These are phyloP conservation scores for Syzygium aqueum DNA, from an alignment of 345 rosid species.

Conservation along the genomic window DNA sequence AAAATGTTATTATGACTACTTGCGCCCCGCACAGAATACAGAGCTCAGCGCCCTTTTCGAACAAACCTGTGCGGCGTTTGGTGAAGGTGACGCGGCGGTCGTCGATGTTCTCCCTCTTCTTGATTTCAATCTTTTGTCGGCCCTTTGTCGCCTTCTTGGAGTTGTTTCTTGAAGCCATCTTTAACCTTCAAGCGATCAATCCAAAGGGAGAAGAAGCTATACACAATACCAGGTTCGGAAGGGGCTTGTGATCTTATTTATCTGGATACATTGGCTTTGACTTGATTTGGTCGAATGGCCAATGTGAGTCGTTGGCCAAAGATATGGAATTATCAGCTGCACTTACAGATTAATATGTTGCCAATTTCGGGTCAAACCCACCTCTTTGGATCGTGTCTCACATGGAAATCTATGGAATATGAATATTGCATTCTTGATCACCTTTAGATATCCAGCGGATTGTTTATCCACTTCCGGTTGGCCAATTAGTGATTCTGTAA, in stretches of 20 bases:
- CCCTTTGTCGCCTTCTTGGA: not conserved
- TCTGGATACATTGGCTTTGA: not conserved
- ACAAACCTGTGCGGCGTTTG: slow-evolving; percentile 1
- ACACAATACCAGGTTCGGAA: not conserved
- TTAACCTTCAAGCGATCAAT: not conserved
- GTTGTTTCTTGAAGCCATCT: not conserved
- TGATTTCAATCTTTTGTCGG: slow-evolving; percentile 6
- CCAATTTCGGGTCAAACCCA: not conserved
- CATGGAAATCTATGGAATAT: not conserved
- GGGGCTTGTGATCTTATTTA: not conserved
- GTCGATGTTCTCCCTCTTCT: slow-evolving; percentile 3
- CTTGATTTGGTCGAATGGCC: not conserved
- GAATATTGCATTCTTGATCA: not conserved
- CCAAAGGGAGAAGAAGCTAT: not conserved
- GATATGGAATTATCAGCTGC: not conserved
- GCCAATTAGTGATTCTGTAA: not conserved
- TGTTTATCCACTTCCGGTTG: not conserved
- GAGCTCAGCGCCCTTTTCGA: slow-evolving; percentile 4
- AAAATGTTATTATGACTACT: slow-evolving; percentile 6
- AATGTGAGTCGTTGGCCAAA: not conserved
- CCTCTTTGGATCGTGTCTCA: not conserved
- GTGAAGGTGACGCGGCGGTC: slow-evolving; percentile 6
- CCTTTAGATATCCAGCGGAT: not conserved
- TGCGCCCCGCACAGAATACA: slow-evolving; percentile 1
- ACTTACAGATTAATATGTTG: not conserved